Base-by-base conservation (phyloP, 257 asterid genomes). In the Solanum bulbocastanum region DNA sequence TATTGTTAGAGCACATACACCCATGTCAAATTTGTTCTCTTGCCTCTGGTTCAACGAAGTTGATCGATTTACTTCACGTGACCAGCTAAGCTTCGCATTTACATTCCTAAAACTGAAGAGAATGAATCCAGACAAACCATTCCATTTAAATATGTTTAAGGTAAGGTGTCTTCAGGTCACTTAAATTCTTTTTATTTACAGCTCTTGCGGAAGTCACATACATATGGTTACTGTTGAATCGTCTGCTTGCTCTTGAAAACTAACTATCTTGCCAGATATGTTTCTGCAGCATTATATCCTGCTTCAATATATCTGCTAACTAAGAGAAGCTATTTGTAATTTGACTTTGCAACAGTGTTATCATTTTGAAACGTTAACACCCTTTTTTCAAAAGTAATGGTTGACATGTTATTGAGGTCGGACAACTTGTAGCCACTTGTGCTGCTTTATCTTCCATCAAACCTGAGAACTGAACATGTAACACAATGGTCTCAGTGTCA, bases 1-100 rank as follows among this genome's bases (percentile, higher is more conserved):
- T 84, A 96, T 96, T 74, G 92, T 96, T 79, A 94, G 98, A 91
- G 99, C 98, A 27, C 99, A 96, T 89, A 96, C 98, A 3, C 90
- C 96, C 37, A 94, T 96, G 98, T 93, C 98, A 60, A 96, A 96
- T 90, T 90, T 96, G 89, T 96, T 96, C 91, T 93, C 98, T 37
- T 95, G 99, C 94, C 95, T 96, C 88, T 96, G 99, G 99, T 96
- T 95, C 92, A 95, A 95, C 36, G 99, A 95, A 87, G 98, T 94
- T 87, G 94, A 95, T 88, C 98, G 94, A 22, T 96, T 96, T 81
- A 96, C 99, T 27, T 94, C 99, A 83, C 94, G 98, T 35, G 99
- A 96, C 92, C 99, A 96, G 86, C 93, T 96, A 88, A 95, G 99
- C 93, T 96, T 96, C 78, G 97, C 94, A 20, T 96, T 94, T 90